A percentile compares a stretch with the other conserved stretches of the same genome.
These are phyloP conservation scores for Epichloe hybrida DNA, from an alignment of 2,329 filamentous ascomycete species.

Conservation along the genomic window DNA sequence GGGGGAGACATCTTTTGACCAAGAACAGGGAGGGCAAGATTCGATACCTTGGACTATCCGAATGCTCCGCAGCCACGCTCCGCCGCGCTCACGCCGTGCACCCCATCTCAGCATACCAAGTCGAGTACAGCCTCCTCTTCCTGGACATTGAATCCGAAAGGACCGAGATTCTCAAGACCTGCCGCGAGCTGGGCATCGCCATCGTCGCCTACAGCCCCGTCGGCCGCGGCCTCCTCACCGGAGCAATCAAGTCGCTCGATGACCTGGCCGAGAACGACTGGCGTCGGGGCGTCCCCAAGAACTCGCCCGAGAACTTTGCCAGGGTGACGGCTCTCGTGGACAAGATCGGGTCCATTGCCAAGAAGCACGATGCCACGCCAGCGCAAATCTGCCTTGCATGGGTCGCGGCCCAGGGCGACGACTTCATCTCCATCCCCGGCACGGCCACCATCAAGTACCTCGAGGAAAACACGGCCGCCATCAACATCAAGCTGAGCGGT, in stretches of 20 bases:
- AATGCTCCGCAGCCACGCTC: conserved; percentile 34
- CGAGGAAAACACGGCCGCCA: conserved; percentile 29
- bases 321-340: conserved; percentile 42
- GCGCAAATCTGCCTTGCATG: conserved; percentile 50
- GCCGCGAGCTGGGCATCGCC: conserved; percentile 43
- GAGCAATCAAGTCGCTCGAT: conserved; percentile 28
- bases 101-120: conserved; percentile 36
- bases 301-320: conserved; percentile 10
- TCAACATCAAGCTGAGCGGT: conserved; percentile 17
- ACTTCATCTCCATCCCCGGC: conserved; percentile 45
- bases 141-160: conserved; percentile 43
- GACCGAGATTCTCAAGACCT: conserved; percentile 36
- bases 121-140: conserved; percentile 40
- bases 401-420: conserved; percentile 45
- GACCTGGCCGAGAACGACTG: conserved; percentile 33
- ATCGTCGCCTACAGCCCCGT: conserved; percentile 47
- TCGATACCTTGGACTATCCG: conserved; percentile 41
- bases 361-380: conserved; percentile 38
- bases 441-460: conserved; percentile 34
- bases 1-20: too few species aligned
- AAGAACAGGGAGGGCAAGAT: conserved; percentile 36
- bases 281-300: conserved; percentile 11
- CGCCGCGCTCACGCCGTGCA: conserved; percentile 36
- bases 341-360: conserved; percentile 32
- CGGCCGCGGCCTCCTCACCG: conserved; percentile 43